Evolutionary conservation across 495 filamentous ascomycete species (phyloP).

Genomic region (Daldinia concentrica): DNA sequence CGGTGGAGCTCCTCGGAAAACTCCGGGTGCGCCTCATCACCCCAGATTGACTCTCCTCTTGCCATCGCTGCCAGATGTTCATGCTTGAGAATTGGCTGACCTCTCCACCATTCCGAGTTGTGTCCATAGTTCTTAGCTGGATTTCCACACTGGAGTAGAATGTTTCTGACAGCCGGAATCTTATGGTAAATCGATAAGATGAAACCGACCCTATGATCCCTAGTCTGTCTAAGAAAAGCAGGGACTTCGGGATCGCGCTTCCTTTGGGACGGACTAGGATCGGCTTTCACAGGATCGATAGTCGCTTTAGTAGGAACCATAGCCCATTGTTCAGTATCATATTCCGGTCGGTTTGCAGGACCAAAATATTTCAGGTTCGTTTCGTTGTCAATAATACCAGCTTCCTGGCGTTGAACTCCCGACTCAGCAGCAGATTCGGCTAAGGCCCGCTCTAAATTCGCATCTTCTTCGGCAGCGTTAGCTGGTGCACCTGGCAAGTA

Average conservation of each 20-base stretch:
- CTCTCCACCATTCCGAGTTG: constrained; percentile 87
- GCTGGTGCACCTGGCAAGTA: constrained; percentile 51
- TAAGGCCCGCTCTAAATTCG: constrained; percentile 61
- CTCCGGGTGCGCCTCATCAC: constrained; percentile 53
- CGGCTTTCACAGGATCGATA: constrained; percentile 21
- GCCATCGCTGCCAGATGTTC: constrained; percentile 65
- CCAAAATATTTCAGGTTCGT: constrained; percentile 63
- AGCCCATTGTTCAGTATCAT: constrained; percentile 80
- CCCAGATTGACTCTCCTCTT: constrained; percentile 52
- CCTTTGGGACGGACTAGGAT: constrained; percentile 59
- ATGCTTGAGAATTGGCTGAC: constrained; percentile 66
- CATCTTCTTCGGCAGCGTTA: constrained; percentile 62
- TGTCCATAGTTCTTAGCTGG: constrained; percentile 70
- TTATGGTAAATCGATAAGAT: constrained; percentile 82
- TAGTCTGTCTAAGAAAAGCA: constrained; percentile 74
- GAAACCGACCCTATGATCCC: constrained; percentile 68
- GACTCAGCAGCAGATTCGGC: constrained; percentile 49
- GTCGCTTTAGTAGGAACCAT: constrained; percentile 66
- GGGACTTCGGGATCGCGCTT: constrained; percentile 67
- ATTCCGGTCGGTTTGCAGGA: constrained; percentile 75
- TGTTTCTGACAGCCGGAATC: constrained; percentile 82
- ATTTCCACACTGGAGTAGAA: constrained; percentile 66
- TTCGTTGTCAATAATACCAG: constrained; percentile 51
- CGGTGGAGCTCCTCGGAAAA: constrained; percentile 72
- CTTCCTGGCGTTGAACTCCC: constrained; percentile 56